Evolutionary conservation across 2,329 filamentous ascomycete species (phyloP).

Genomic region (Incumbomyces lentus): DNA sequence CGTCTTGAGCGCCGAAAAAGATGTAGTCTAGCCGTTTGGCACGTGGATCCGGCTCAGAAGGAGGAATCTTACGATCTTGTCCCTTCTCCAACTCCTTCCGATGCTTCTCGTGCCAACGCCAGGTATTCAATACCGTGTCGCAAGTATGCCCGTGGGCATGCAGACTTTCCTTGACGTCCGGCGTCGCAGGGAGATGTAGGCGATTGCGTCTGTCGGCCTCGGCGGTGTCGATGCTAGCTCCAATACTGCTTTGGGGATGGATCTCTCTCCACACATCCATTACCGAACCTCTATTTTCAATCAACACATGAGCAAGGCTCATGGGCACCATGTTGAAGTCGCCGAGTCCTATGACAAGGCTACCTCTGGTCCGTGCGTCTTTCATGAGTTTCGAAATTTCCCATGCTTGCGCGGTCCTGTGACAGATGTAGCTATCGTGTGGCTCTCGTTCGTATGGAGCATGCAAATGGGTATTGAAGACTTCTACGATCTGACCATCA

Average conservation of each 20-base stretch:
- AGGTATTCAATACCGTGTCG: constrained; percentile 78
- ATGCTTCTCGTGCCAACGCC: constrained; percentile 71
- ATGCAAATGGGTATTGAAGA: constrained; percentile 89
- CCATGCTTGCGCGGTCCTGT: constrained; percentile 89
- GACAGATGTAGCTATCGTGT: constrained; percentile 77
- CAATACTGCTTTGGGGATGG: constrained; percentile 74
- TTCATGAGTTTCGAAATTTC: constrained; percentile 84
- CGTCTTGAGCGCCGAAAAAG: constrained; percentile 47
- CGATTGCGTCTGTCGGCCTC: constrained; percentile 57
- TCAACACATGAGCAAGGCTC: constrained; percentile 71
- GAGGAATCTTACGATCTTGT: constrained; percentile 53
- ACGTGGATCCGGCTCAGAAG: constrained; percentile 55
- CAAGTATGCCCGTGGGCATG: constrained; percentile 75
- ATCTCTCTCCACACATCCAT: constrained; percentile 75
- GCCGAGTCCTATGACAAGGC: constrained; percentile 74
- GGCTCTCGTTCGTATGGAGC: constrained; percentile 74
- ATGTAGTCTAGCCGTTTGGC: constrained; percentile 94
- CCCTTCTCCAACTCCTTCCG: constrained; percentile 58
- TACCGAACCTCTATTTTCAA: constrained; percentile 67
- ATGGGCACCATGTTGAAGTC: constrained; percentile 96
- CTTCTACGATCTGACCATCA: constrained; percentile 52
- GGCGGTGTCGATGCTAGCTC: constrained; percentile 55
- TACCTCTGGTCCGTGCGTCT: constrained; percentile 66
- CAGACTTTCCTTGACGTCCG: constrained; percentile 69
- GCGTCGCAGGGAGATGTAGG: constrained; percentile 34